phyloP scores from a whole-genome alignment of 148 eudicot genomes.

The Rhododendron henanense region DNA sequence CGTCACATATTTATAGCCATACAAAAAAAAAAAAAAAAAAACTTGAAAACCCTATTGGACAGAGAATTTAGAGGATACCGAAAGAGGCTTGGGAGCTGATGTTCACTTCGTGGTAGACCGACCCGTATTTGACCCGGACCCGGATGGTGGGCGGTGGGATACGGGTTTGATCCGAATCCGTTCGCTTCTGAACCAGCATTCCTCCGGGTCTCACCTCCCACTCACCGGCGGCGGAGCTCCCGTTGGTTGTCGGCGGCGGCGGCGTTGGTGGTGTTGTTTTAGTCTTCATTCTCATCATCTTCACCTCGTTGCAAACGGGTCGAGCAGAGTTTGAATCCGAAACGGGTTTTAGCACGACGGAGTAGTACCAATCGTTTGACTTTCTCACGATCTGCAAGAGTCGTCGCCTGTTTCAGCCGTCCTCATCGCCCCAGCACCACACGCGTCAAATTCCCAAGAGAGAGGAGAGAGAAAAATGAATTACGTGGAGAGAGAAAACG shows the following conservation, averaged over 20 bases:
- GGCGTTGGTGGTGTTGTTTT: conserved; percentile 21
- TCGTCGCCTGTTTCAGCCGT: not conserved
- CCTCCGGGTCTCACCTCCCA: conserved; percentile 94
- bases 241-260: conserved; percentile 26
- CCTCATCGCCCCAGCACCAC: not conserved
- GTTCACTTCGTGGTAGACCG: conserved; percentile 59
- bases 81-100: conserved; percentile 77
- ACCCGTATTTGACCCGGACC: conserved; percentile 73
- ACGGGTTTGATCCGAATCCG: conserved; percentile 44
- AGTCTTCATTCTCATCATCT: conserved; percentile 83
- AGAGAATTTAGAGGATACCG: conserved; percentile 33
- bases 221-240: conserved; percentile 27
- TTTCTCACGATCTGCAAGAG: not conserved
- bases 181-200: conserved; percentile 82
- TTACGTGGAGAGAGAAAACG: conserved; percentile 2
- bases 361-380: conserved; percentile 12
- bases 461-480: not conserved
- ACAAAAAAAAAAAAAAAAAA: not conserved
- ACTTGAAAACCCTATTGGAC: no score
- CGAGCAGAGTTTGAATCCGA: not conserved
- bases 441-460: not conserved
- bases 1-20: not conserved
- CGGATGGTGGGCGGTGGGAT: conserved; percentile 55
- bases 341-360: not conserved
- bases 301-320: not conserved